A percentile compares a stretch with the other conserved stretches of the same genome.
phyloP scores from a whole-genome alignment of 202 grass and related monocot genomes.

The Panicum virgatum region DNA sequence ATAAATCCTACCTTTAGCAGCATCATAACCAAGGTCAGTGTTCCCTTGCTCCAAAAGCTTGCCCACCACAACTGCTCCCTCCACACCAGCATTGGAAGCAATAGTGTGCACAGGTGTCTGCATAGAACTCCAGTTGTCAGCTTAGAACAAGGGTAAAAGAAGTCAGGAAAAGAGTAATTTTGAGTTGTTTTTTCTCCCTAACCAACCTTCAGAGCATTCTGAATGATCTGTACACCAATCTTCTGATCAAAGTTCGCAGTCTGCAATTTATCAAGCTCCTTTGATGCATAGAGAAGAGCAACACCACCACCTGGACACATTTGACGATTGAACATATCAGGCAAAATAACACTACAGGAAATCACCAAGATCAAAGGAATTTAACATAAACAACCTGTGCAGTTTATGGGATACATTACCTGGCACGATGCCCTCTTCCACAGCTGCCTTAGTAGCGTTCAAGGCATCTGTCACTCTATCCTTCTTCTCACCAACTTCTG shows the following conservation, averaged over 20 bases:
- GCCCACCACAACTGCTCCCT: constrained; percentile 92
- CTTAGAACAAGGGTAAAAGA: neutral
- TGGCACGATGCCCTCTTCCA: constrained; percentile 93
- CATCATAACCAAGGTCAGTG: constrained; percentile 91
- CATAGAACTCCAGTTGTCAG: constrained; percentile 27
- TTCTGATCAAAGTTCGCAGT: constrained; percentile 97
- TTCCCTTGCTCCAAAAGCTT: constrained; percentile 98
- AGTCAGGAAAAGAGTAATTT: neutral
- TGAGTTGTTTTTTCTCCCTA: neutral
- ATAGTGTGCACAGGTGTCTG: constrained; percentile 90
- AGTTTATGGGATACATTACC: constrained; percentile 37
- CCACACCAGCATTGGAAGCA: constrained; percentile 88
- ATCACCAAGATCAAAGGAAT: neutral
- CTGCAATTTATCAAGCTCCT: constrained; percentile 76
- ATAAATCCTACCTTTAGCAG: constrained; percentile 82
- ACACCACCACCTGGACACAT: constrained; percentile 79
- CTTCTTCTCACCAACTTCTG: constrained; percentile 85
- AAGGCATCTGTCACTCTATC: constrained; percentile 91
- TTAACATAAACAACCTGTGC: neutral
- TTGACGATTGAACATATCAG: neutral
- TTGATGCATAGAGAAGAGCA: constrained; percentile 98
- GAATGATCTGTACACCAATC: constrained; percentile 98
- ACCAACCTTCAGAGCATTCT: constrained; percentile 99
- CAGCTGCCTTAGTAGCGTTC: constrained; percentile 91
- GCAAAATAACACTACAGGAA: neutral